phyloP scores from a whole-genome alignment of 2,329 filamentous ascomycete species.

The Raffaelea arxii region DNA sequence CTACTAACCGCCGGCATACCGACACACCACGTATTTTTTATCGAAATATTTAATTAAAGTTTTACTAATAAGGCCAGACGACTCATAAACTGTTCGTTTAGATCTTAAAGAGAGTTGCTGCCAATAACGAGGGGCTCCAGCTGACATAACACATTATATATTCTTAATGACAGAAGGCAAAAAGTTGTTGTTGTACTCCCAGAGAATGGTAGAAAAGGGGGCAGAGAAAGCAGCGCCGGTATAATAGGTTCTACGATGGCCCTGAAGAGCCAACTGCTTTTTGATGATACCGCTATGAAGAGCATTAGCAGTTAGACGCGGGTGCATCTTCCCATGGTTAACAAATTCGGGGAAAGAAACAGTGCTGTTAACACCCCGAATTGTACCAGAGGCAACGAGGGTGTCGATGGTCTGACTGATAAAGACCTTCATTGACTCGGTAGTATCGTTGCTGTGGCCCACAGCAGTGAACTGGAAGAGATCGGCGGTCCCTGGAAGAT shows the following conservation, averaged over 20 bases:
- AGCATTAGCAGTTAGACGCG: constrained; percentile 21
- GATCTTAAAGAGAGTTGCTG: no score
- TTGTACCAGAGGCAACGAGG: constrained; percentile 13
- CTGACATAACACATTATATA: no score
- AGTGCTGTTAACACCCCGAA: constrained; percentile 12
- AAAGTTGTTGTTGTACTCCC: constrained; percentile 22
- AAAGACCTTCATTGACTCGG: constrained; percentile 15
- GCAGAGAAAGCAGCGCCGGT: constrained; percentile 29
- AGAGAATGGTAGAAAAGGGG: constrained; percentile 21
- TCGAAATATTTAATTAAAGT: no score
- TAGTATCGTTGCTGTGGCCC: constrained; percentile 14
- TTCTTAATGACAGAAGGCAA: no score
- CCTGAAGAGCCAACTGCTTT: constrained; percentile 30
- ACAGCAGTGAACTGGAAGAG: constrained; percentile 22
- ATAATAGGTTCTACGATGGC: constrained; percentile 31
- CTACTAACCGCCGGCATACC: no score
- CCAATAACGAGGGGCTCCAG: no score
- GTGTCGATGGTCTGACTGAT: constrained; percentile 13
- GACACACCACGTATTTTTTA: no score
- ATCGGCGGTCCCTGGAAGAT: constrained; percentile 18
- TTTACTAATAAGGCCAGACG: no score
- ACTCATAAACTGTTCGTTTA: no score
- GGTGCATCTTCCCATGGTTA: constrained; percentile 26
- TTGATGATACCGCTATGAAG: constrained; percentile 31
- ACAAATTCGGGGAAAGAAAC: constrained; percentile 24